phyloP scores from a whole-genome alignment of 768 basidiomycete species.

The Tulasnella sp. region DNA sequence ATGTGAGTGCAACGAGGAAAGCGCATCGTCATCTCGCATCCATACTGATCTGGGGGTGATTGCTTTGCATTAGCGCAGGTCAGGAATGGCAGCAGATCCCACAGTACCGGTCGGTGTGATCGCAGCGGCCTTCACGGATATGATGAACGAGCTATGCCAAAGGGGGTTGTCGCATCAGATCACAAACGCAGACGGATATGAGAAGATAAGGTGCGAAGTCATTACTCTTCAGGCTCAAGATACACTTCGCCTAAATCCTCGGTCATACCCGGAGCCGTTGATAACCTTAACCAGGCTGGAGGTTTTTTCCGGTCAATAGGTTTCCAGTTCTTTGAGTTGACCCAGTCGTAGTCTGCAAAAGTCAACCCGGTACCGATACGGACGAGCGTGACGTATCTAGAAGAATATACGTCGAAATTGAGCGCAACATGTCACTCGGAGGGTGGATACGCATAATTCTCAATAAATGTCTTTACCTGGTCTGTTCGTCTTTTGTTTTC shows the following conservation, averaged over 20 bases:
- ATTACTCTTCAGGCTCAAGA: slow-evolving; percentile 75
- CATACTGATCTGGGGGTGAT: slow-evolving; percentile 56
- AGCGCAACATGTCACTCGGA: background rate
- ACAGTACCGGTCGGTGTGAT: slow-evolving; percentile 58
- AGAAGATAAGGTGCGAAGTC: slow-evolving; percentile 5
- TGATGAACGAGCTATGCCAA: slow-evolving; percentile 80
- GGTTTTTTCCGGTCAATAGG: slow-evolving; percentile 60
- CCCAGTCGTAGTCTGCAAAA: slow-evolving; percentile 76
- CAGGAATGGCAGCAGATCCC: too few species aligned
- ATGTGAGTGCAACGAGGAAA: slow-evolving; percentile 81
- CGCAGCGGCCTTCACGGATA: slow-evolving; percentile 90
- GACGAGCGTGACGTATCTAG: slow-evolving; percentile 75
- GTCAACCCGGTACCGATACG: slow-evolving; percentile 85
- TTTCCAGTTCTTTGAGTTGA: slow-evolving; percentile 75
- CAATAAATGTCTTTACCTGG: background rate
- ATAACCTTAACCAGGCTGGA: slow-evolving; percentile 47
- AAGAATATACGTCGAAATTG: background rate
- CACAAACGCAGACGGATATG: background rate
- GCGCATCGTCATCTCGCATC: slow-evolving; percentile 79
- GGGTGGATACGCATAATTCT: background rate
- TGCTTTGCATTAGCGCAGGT: background rate
- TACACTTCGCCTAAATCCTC: slow-evolving; percentile 89
- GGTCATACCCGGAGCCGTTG: slow-evolving; percentile 41
- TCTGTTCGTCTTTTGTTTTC: slow-evolving; percentile 14
- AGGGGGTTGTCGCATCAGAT: background rate